Evolutionary conservation across 2,329 filamentous ascomycete species (phyloP).

Genomic region (Chaetomium olivaceum): DNA sequence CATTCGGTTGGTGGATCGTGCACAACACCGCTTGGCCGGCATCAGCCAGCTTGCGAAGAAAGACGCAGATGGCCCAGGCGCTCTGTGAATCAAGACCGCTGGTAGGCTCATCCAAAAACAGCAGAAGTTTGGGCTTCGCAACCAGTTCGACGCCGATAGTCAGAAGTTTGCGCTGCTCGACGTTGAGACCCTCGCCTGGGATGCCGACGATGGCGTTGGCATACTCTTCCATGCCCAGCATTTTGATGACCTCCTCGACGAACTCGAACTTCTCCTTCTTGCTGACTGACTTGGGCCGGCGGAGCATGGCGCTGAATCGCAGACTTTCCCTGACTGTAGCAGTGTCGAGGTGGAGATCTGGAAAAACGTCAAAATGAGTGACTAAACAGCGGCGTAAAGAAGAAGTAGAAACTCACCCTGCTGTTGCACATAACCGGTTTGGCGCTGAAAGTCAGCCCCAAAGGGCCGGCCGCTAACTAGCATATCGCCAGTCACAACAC

Average conservation of each 20-base stretch:
- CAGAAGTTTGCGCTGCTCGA: slow-evolving; percentile 62
- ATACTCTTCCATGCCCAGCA: slow-evolving; percentile 68
- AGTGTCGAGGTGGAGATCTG: slow-evolving; percentile 57
- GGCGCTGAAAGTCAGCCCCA: slow-evolving; percentile 61
- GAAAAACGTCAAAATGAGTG: fast-evolving
- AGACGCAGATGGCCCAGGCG: slow-evolving; percentile 69
- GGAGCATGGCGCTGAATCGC: slow-evolving; percentile 57
- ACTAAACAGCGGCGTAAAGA: not conserved
- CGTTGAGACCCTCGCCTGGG: slow-evolving; percentile 59
- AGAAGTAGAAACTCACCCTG: slow-evolving; percentile 46
- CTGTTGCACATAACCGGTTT: slow-evolving; percentile 68
- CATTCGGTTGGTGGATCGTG: slow-evolving; percentile 54
- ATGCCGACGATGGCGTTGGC: slow-evolving; percentile 66
- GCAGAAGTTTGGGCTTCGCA: slow-evolving; percentile 57
- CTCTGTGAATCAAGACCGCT: slow-evolving; percentile 73
- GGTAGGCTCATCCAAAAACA: slow-evolving; percentile 73
- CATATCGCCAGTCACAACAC: slow-evolving; percentile 66
- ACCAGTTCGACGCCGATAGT: slow-evolving; percentile 63
- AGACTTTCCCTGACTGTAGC: slow-evolving; percentile 57
- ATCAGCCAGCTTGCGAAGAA: slow-evolving; percentile 65
- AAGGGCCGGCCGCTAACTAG: slow-evolving; percentile 60
- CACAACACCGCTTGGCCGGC: slow-evolving; percentile 52
- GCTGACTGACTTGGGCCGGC: slow-evolving; percentile 56
- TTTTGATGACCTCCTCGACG: slow-evolving; percentile 64
- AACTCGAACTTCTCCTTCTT: slow-evolving; percentile 60